Conservation (phyloP, 2,329 filamentous ascomycete genomes). For the Epichloe uncinata region DNA sequence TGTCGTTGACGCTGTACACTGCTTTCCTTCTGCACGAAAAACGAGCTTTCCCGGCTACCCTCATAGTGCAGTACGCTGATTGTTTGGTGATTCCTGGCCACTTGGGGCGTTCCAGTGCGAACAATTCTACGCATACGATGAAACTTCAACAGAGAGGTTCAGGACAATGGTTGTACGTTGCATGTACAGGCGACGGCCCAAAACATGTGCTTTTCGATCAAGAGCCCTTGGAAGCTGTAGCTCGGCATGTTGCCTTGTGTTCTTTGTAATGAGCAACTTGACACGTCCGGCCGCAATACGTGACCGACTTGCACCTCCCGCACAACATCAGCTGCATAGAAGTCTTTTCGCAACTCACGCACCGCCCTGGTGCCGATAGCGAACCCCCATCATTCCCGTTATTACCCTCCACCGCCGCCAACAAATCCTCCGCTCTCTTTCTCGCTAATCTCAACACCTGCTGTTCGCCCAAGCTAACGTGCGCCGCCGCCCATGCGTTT, state of each 20-base stretch:
- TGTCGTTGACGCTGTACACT: background rate
- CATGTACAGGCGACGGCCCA: no score
- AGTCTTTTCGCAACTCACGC: constrained; percentile 7
- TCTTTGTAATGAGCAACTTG: constrained; percentile 8
- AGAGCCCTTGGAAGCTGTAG: background rate
- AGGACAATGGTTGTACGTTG: no score
- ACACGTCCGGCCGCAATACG: constrained; percentile 6
- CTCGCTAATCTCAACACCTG: constrained; percentile 19
- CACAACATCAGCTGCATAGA: constrained; percentile 7
- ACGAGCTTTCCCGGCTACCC: no score
- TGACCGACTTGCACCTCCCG: constrained; percentile 7
- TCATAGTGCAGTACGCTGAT: no score
- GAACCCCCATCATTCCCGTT: background rate
- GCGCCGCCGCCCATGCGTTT: constrained; percentile 23
- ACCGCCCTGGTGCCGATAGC: background rate
- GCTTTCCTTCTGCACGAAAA: no score
- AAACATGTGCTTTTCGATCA: no score
- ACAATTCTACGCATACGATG: no score
- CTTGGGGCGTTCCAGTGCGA: no score
- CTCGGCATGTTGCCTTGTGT: constrained; percentile 7
- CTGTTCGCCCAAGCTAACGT: constrained; percentile 18
- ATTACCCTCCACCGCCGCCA: constrained; percentile 7
- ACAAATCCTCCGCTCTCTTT: constrained; percentile 18
- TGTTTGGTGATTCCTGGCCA: no score
- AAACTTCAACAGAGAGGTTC: no score